Conservation (phyloP, 306 rosid species). For the Pterocarpus macrocarpus region DNA sequence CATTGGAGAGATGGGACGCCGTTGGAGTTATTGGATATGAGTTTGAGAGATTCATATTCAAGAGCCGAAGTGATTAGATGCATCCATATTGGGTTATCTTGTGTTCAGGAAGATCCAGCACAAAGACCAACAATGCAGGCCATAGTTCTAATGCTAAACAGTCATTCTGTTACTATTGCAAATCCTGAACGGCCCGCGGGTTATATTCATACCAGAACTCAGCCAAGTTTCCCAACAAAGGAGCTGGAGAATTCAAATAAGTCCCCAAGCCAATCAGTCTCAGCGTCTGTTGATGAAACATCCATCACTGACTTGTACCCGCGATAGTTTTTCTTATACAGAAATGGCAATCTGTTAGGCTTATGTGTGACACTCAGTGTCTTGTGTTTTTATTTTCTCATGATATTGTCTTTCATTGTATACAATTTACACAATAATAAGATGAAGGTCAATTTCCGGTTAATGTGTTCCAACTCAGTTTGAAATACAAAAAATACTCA, state of each 20-base stretch:
- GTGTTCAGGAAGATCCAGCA: slow-evolving; percentile 60
- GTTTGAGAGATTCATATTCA: slow-evolving; percentile 42
- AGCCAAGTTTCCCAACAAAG: background rate
- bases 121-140: slow-evolving; percentile 64
- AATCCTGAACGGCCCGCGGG: slow-evolving; percentile 51
- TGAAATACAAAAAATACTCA: background rate
- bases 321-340: slow-evolving; percentile 1
- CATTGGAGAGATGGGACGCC: slow-evolving; percentile 53
- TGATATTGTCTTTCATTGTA: background rate
- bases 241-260: slow-evolving; percentile 24
- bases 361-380: background rate
- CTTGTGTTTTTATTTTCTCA: too few relatives aligned
- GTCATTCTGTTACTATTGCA: slow-evolving; percentile 49
- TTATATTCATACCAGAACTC: slow-evolving; percentile 30
- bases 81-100: slow-evolving; percentile 62
- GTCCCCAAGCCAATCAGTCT: slow-evolving; percentile 13
- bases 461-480: background rate
- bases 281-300: slow-evolving; percentile 33
- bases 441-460: background rate
- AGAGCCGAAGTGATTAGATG: slow-evolving; percentile 63
- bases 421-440: background rate
- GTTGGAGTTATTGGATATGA: slow-evolving; percentile 53
- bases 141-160: slow-evolving; percentile 56
- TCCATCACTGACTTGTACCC: slow-evolving; percentile 47
- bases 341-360: background rate